Evolutionary conservation across 768 basidiomycete genomes (phyloP), one percentile per base, ranked within the genome.

Genomic region (Tubosaeta sp.): DNA sequence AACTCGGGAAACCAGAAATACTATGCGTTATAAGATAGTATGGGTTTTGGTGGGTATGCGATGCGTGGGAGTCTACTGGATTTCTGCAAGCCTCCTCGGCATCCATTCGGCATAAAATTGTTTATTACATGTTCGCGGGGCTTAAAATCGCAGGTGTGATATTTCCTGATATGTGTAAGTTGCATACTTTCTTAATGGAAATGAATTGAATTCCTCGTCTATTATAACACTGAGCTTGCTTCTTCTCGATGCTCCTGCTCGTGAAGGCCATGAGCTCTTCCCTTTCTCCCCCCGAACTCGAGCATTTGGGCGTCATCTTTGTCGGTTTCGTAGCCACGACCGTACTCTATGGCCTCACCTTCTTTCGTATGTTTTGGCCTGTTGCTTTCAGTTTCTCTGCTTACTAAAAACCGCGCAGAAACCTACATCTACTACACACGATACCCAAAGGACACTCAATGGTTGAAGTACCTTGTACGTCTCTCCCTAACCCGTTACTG

Each of bases 341-440:
- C 2, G 51, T 65, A 1, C 50, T 68, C 13, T 70, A 68, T n/a
- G 68, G 67, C 31, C 55, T 68, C 30, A 68, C 68, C 22, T 70
- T 68, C 48, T 68, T 68, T 53, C 68, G 67, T 64, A 46, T 6
- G 66, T 59, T 19, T 16, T 40, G 2, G 16, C 11, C 16, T 3
- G 4, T 8, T 22, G 21, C 11, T 6, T 24, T 24, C 14, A 48
- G 27, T 16, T 24, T 21, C 18, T 45, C 34, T 22, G 3, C 2
- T 9, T 11, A 9, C 16, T 45, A 14, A 39, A n/a, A 12, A 29
- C n/a, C 13, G 18, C 31, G 19, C 51, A 68, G 67, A 68, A 47
- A 49, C 52, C 0, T 68, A 70, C 53, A 50, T 68, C 12, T 68
- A 69, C 53, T 62, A 58, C 45, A 53, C 66, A n/a, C 57, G 64